A percentile compares a stretch with the other conserved stretches of the same genome.
phyloP scores from a whole-genome alignment of 805 yeast genomes.

The Cyberlindnera meyerae region DNA sequence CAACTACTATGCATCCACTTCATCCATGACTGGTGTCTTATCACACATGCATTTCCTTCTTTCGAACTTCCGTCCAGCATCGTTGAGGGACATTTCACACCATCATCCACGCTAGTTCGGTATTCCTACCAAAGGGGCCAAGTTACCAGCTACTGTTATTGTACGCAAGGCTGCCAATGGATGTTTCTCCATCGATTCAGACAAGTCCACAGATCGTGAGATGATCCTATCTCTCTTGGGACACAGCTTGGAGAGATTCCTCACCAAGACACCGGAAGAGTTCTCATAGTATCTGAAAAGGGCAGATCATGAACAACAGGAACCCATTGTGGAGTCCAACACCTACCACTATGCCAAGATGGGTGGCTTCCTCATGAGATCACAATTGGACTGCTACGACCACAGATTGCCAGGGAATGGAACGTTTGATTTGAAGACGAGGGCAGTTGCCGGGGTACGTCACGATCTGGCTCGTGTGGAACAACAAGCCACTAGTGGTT shows the following conservation, averaged over 20 bases:
- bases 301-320: conserved; percentile 14
- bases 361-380: conserved; percentile 73
- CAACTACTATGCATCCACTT: conserved; percentile 71
- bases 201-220: conserved; percentile 61
- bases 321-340: conserved; percentile 19
- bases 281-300: conserved; percentile 36
- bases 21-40: conserved; percentile 76
- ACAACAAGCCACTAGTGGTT: conserved; percentile 41
- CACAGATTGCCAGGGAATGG: conserved; percentile 81
- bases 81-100: conserved; percentile 40
- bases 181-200: conserved; percentile 62
- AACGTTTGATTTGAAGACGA: conserved; percentile 83
- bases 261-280: conserved; percentile 55
- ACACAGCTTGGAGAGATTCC: conserved; percentile 67
- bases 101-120: conserved; percentile 35
- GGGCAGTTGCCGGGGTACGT: conserved; percentile 86
- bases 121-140: conserved; percentile 40
- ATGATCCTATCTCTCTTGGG: conserved; percentile 72
- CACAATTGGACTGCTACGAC: conserved; percentile 86
- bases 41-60: conserved; percentile 71
- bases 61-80: conserved; percentile 55
- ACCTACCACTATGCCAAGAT: conserved; percentile 71
- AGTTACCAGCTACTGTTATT: conserved; percentile 52
- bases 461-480: conserved; percentile 61
- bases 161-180: conserved; percentile 38